These are phyloP conservation scores for Hygrocybe coccinea DNA, from an alignment of 768 basidiomycete genomes.

Conservation along the genomic window DNA sequence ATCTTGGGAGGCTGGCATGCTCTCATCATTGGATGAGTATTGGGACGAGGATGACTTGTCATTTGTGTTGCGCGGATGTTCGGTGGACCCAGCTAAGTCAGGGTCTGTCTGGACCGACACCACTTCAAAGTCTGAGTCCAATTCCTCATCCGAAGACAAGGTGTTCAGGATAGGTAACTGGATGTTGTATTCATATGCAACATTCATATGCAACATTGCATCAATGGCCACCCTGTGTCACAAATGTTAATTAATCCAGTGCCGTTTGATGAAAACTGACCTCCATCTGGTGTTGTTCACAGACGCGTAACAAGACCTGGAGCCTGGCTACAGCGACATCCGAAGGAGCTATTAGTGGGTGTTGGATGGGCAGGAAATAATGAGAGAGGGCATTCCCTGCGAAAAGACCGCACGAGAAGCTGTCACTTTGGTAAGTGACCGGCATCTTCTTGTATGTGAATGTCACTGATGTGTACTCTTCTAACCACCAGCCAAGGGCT, in stretches of 20 bases:
- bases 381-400: constrained; percentile 16
- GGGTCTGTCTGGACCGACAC: neutral
- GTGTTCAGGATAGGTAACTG: neutral
- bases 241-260: neutral
- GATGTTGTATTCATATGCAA: neutral
- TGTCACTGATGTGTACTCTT: constrained; percentile 9
- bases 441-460: constrained; percentile 11
- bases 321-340: constrained; percentile 11
- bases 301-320: constrained; percentile 11
- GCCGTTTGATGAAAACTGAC: neutral
- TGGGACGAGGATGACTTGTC: neutral
- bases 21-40: neutral
- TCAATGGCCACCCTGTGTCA: too few relatives aligned
- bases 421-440: constrained; percentile 15
- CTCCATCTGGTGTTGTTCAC: constrained; percentile 2
- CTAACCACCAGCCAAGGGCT: constrained; percentile 19
- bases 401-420: constrained; percentile 18
- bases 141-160: neutral
- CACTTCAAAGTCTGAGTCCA: constrained; percentile 3
- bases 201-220: too few relatives aligned
- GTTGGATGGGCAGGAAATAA: constrained; percentile 2
- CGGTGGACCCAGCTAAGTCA: neutral
- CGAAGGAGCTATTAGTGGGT: neutral
- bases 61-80: neutral
- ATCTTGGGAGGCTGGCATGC: neutral